Conservation (phyloP, 2,329 filamentous ascomycete genomes). For the Colletotrichum magnum region DNA sequence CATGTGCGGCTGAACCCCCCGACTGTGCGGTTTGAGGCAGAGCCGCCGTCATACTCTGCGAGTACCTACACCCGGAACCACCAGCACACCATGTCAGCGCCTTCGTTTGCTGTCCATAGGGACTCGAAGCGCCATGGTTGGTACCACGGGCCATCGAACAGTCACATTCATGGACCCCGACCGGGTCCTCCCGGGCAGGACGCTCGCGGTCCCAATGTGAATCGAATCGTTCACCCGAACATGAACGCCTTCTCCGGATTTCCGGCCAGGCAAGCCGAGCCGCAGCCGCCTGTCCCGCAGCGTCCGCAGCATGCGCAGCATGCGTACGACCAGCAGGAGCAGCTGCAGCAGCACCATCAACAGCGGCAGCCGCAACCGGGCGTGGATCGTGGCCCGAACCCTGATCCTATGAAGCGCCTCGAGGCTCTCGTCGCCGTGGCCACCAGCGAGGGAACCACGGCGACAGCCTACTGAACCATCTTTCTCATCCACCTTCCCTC, state of each 20-base stretch:
- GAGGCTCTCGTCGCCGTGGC: constrained; percentile 62
- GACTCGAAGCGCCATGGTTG: constrained; percentile 78
- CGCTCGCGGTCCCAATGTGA: constrained; percentile 61
- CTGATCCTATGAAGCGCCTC: constrained; percentile 54
- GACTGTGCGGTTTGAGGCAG: constrained; percentile 69
- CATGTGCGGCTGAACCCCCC: constrained; percentile 60
- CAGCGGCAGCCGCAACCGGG: constrained; percentile 43
- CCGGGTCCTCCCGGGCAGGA: constrained; percentile 48
- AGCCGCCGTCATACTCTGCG: constrained; percentile 51
- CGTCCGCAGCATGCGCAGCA: constrained; percentile 43
- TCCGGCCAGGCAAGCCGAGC: constrained; percentile 53
- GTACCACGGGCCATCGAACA: constrained; percentile 72
- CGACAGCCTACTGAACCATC: constrained; percentile 53
- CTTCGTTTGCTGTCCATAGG: constrained; percentile 65
- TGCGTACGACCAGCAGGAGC: constrained; percentile 12
- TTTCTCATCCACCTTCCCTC: background rate
- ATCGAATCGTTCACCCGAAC: constrained; percentile 72
- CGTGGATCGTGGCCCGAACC: constrained; percentile 48
- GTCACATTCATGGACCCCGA: constrained; percentile 44
- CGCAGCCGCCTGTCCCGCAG: constrained; percentile 41
- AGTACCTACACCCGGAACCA: constrained; percentile 49
- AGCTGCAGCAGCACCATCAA: background rate
- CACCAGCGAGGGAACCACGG: constrained; percentile 59
- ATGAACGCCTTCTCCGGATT: constrained; percentile 67
- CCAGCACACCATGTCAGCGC: constrained; percentile 73